Evolutionary conservation across 768 basidiomycete genomes (phyloP).

Genomic region (Trametes maxima): DNA sequence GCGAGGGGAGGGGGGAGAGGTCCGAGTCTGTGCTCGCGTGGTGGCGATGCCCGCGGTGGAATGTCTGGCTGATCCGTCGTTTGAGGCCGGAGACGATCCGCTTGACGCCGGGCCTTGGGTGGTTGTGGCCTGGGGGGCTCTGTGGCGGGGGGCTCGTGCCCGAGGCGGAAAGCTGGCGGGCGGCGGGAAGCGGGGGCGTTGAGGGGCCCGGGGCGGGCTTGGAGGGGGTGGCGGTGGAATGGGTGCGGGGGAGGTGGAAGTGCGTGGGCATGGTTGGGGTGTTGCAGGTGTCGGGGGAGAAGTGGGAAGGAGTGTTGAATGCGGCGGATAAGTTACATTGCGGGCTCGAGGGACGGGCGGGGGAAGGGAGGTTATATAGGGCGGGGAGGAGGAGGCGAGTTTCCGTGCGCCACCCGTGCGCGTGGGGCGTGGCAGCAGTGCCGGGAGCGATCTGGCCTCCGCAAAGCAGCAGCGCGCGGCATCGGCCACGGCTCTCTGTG

Average conservation of each 20-base stretch:
- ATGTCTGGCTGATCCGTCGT: slow-evolving; percentile 25
- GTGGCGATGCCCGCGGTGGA: slow-evolving; percentile 21
- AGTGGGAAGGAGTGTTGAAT: slow-evolving; percentile 2
- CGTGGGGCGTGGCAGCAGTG: slow-evolving; percentile 12
- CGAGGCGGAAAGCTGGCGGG: no score
- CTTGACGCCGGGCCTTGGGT: slow-evolving; percentile 15
- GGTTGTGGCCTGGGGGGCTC: not conserved
- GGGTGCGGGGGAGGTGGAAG: no score
- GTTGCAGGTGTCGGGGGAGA: not conserved
- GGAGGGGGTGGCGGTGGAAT: no score
- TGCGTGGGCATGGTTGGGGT: no score
- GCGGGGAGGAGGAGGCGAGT: not conserved
- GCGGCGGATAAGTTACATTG: slow-evolving; percentile 13
- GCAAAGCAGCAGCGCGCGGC: not conserved
- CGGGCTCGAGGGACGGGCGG: not conserved
- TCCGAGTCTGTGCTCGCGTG: slow-evolving; percentile 3
- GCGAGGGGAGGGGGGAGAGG: slow-evolving; percentile 1
- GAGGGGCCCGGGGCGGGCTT: not conserved
- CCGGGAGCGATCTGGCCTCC: slow-evolving; percentile 21
- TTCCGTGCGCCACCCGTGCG: slow-evolving; percentile 12
- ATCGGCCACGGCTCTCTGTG: slow-evolving; percentile 5
- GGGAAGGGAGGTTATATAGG: slow-evolving; percentile 11
- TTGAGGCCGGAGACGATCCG: slow-evolving; percentile 26
- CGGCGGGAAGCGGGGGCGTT: not conserved
- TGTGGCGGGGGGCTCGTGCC: not conserved